phyloP scores from a whole-genome alignment of 2,329 filamentous ascomycete genomes.

The Camillea tinctor region DNA sequence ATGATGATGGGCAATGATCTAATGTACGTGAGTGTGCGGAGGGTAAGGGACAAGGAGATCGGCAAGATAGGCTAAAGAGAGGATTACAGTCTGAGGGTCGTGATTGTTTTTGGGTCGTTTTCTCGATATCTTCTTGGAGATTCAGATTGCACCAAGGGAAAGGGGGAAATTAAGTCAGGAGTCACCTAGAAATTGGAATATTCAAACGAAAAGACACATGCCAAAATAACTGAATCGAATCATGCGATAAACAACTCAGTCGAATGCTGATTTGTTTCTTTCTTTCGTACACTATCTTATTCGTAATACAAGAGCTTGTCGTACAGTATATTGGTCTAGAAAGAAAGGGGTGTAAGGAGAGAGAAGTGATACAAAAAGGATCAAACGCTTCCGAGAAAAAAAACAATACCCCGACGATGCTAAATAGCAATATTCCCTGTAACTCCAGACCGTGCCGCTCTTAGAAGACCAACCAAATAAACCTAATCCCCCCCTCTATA shows the following conservation, averaged over 20 bases:
- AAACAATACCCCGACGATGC: background rate
- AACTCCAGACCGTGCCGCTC: background rate
- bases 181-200: too few relatives aligned
- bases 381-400: background rate
- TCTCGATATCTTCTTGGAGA: too few relatives aligned
- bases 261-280: background rate
- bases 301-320: background rate
- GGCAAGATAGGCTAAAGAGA: too few relatives aligned
- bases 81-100: too few relatives aligned
- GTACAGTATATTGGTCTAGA: background rate
- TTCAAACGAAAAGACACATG: too few relatives aligned
- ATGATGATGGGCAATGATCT: background rate
- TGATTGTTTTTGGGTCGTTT: too few relatives aligned
- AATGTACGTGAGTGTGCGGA: slow-evolving; percentile 11
- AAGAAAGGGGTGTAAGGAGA: background rate
- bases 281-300: background rate
- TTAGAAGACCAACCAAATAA: background rate
- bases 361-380: background rate
- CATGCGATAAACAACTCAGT: background rate
- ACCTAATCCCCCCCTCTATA: background rate
- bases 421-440: background rate
- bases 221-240: background rate
- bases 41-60: background rate
- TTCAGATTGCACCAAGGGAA: too few relatives aligned
- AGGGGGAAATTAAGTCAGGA: too few relatives aligned